Conservation (phyloP, 768 basidiomycete genomes). For the Aureoboletus auriporus region DNA sequence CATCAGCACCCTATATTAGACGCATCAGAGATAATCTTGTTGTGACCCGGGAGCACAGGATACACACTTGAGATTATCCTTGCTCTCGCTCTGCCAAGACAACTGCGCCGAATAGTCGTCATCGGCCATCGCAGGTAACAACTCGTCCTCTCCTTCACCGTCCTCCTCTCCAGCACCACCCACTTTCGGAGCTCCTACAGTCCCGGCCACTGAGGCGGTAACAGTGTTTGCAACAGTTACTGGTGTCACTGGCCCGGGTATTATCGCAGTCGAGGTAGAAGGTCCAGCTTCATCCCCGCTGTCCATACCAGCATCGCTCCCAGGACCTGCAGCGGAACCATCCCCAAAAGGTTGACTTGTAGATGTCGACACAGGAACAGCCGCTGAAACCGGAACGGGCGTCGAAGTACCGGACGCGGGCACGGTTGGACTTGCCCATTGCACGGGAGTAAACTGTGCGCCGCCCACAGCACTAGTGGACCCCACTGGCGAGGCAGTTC, state of each 20-base stretch:
- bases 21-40: neutral
- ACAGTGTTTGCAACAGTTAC: neutral
- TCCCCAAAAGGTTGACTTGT: conserved; percentile 9
- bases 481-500: neutral
- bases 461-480: neutral
- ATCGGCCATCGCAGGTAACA: conserved; percentile 82
- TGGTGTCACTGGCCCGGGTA: neutral
- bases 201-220: neutral
- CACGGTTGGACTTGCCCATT: conserved; percentile 32
- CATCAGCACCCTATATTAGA: conserved; percentile 68
- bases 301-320: conserved; percentile 6
- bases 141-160: conserved; percentile 75
- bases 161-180: conserved; percentile 37
- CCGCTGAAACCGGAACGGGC: conserved; percentile 7
- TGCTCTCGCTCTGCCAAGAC: conserved; percentile 83
- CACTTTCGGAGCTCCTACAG: conserved; percentile 8
- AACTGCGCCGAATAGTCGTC: conserved; percentile 84
- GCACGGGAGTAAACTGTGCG: conserved; percentile 33
- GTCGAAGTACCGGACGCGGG: conserved; percentile 7
- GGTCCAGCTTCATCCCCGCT: conserved; percentile 21
- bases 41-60: neutral
- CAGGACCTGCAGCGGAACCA: neutral
- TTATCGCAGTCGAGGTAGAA: conserved; percentile 4
- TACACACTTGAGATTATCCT: conserved; percentile 77
- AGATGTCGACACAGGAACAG: neutral